phyloP scores from a whole-genome alignment of 176 grass and related monocot species.

The Guadua angustifolia region DNA sequence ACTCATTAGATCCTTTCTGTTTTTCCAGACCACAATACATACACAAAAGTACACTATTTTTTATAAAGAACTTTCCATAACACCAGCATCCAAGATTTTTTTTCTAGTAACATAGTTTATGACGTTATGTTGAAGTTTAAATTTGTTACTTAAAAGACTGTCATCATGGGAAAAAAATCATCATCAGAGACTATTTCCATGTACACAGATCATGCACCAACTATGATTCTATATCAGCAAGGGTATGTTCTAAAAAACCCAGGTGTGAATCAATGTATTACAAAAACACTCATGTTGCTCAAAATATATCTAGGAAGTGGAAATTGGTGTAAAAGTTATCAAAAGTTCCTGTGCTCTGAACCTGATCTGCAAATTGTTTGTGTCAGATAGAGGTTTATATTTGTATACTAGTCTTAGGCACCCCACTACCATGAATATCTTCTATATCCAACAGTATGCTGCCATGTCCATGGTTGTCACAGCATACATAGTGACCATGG shows the following conservation, averaged over 20 bases:
- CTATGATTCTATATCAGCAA: neutral
- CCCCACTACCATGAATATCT: neutral
- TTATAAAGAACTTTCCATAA: neutral
- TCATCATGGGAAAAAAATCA: neutral
- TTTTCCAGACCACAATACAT: slow-evolving; percentile 8
- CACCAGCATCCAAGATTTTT: neutral
- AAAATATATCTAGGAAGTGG: neutral
- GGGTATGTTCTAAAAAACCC: neutral
- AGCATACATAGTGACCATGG: too few relatives aligned
- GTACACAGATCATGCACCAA: neutral
- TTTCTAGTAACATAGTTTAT: neutral
- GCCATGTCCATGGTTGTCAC: too few relatives aligned
- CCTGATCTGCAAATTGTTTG: neutral
- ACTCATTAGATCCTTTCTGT: slow-evolving; percentile 4
- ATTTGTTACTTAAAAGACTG: neutral
- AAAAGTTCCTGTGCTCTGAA: neutral
- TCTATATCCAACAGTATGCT: neutral
- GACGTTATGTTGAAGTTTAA: neutral
- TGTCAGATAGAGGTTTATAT: neutral
- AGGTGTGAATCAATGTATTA: neutral
- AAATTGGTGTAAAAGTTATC: neutral
- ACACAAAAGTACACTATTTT: neutral
- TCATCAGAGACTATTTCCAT: neutral
- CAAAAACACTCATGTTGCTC: neutral
- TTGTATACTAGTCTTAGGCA: neutral